phyloP scores from a whole-genome alignment of 2,329 filamentous ascomycete species.

The Pseudocercospora crystallina region DNA sequence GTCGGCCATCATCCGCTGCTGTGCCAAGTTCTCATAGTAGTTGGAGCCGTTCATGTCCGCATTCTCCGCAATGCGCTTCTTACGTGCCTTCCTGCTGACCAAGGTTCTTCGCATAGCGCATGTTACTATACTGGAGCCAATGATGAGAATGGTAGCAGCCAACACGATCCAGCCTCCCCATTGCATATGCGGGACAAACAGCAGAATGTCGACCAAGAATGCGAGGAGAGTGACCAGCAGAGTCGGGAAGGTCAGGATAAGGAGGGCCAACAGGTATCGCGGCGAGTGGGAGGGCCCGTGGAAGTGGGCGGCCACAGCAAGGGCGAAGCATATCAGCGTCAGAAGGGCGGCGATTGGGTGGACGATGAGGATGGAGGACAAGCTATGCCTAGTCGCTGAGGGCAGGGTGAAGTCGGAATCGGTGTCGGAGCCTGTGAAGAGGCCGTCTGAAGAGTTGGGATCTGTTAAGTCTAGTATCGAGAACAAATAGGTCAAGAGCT shows the following conservation, averaged over 20 bases:
- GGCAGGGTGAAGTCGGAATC: constrained; percentile 60
- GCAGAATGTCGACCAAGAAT: constrained; percentile 87
- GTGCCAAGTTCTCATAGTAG: constrained; percentile 63
- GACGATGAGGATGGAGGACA: constrained; percentile 88
- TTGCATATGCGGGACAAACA: constrained; percentile 89
- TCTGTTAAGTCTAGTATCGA: constrained; percentile 8
- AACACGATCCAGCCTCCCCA: constrained; percentile 96
- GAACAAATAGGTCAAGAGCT: not conserved
- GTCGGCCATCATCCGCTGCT: constrained; percentile 42
- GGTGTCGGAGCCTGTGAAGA: constrained; percentile 46
- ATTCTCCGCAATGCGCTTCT: constrained; percentile 87
- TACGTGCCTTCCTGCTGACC: constrained; percentile 87
- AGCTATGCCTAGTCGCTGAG: constrained; percentile 63
- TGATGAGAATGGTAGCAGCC: constrained; percentile 81
- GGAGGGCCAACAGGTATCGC: constrained; percentile 77
- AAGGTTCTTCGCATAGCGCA: constrained; percentile 94
- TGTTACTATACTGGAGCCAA: constrained; percentile 77
- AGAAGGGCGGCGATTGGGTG: constrained; percentile 88
- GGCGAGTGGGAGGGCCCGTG: constrained; percentile 87
- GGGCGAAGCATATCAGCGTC: constrained; percentile 77
- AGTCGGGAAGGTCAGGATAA: constrained; percentile 83
- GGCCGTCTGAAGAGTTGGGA: constrained; percentile 42
- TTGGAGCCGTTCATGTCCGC: constrained; percentile 96
- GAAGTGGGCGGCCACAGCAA: constrained; percentile 80
- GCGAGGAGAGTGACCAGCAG: constrained; percentile 80